phyloP scores from a whole-genome alignment of 441 rosid genomes.

The Erysimum cheiri region DNA sequence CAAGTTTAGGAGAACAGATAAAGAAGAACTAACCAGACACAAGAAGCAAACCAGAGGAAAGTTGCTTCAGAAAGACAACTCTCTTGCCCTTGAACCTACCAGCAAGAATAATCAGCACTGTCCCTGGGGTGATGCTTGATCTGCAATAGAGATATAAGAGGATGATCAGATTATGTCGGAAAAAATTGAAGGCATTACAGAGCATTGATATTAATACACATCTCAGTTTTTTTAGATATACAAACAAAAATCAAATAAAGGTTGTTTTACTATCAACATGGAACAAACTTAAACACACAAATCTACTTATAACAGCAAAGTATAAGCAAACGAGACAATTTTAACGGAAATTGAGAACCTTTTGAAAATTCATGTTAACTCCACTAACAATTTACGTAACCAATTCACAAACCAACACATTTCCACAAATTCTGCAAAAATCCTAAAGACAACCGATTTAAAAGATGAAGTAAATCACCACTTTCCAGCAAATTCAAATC shows the following conservation, averaged over 20 bases:
- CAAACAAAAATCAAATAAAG: neutral
- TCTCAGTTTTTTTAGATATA: neutral
- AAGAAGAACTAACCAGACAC: constrained; percentile 48
- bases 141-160: constrained; percentile 26
- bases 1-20: neutral
- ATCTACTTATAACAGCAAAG: neutral
- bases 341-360: neutral
- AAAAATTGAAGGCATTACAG: neutral
- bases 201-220: neutral
- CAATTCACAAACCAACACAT: neutral
- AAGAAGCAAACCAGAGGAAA: constrained; percentile 58
- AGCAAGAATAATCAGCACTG: constrained; percentile 56
- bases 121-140: constrained; percentile 56
- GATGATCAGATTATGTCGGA: neutral
- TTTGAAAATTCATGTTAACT: neutral
- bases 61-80: constrained; percentile 77
- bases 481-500: neutral
- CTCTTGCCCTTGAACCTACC: constrained; percentile 94
- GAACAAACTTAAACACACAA: neutral
- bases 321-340: neutral
- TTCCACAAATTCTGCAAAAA: neutral
- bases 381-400: neutral
- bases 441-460: too few species aligned
- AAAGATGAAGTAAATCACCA: neutral
- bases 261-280: neutral